Base-by-base conservation (phyloP, 1,284 basidiomycete species). In the Blastosporella zonata region DNA sequence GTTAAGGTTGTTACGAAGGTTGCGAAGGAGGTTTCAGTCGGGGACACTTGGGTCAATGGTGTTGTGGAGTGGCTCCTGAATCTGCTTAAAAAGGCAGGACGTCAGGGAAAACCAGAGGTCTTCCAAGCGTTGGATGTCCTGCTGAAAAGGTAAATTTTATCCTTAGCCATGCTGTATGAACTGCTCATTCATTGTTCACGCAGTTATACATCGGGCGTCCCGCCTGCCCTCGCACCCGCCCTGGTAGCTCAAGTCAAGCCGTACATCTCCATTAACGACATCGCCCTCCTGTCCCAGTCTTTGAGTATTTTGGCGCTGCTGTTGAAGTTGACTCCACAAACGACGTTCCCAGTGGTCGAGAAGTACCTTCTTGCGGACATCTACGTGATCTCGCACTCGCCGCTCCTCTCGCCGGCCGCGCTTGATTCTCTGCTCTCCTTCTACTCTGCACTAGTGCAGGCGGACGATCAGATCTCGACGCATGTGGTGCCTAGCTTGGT, bases 391-490 rank as follows among this genome's bases (percentile, higher is more conserved):
- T 76, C 93, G 2, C 79, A 86, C 60, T 91, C 91, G 0, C 85
- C 93, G 0, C 75, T 90, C 5, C 72, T 93, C 15, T 79, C 91
- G 42, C 82, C 85, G 31, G 67, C 78, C 2, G 78, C 87, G 2
- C 79, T 96, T 20, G 93, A 97, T 35, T 80, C 90, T 0, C 70
- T 97, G 6, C 77, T 91, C 39, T 71, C 72, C 9, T 97, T 98
- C 77, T 91, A 92, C 63, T 75, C 74, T 0, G 79, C 84, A 0
- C 79, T 94, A 23, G 89, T 94, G n/a, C 74, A 79, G 49, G 90
- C 90, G 0, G 91, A 96, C 57, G 73, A 78, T 54, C 80, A 91
- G 65, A 90, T 91, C 56, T 81, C 87, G 10, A 82, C 84, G 0
- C 87, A 90, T 55, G 70, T 90, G 9, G 79, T 90, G 6, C 85